Conservation (phyloP, 1,284 basidiomycete genomes). For the Leccinum insigne region DNA sequence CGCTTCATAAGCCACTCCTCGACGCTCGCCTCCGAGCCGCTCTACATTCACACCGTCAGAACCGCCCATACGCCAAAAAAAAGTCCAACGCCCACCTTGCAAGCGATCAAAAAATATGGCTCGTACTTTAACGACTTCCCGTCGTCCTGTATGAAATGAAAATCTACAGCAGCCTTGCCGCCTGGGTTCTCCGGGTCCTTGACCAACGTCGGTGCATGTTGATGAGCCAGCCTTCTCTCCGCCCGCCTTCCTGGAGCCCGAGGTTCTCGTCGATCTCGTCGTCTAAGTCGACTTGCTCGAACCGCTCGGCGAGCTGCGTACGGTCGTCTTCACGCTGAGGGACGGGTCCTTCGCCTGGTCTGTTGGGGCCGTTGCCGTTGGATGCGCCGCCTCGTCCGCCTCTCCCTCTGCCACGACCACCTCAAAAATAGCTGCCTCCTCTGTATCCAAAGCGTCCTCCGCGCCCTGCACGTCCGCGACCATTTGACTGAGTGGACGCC, state of each 20-base stretch:
- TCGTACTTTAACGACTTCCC: conserved; percentile 98
- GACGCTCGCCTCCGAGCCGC: conserved; percentile 85
- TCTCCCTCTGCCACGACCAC: conserved; percentile 41
- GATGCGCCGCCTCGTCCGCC: conserved; percentile 53
- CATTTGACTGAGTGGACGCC: conserved; percentile 20
- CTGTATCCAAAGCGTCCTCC: conserved; percentile 50
- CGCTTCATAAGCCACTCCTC: conserved; percentile 97
- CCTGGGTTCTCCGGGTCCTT: conserved; percentile 81
- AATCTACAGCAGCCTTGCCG: conserved; percentile 92
- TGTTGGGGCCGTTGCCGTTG: conserved; percentile 33
- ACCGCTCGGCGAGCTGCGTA: conserved; percentile 77
- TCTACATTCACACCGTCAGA: conserved; percentile 41
- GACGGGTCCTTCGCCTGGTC: conserved; percentile 45
- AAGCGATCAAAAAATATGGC: conserved; percentile 94
- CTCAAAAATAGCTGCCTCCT: conserved; percentile 40
- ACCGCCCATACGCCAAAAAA: conserved; percentile 2
- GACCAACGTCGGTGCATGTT: conserved; percentile 97
- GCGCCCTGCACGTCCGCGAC: conserved; percentile 44
- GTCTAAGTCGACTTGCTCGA: conserved; percentile 71
- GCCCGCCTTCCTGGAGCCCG: conserved; percentile 84
- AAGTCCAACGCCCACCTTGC: conserved; percentile 60
- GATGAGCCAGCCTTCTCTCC: conserved; percentile 90
- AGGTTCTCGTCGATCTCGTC: conserved; percentile 95
- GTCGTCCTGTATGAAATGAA: conserved; percentile 98
- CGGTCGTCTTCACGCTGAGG: conserved; percentile 85